phyloP scores from a whole-genome alignment of 345 rosid genomes.

The Ceriops zippeliana region DNA sequence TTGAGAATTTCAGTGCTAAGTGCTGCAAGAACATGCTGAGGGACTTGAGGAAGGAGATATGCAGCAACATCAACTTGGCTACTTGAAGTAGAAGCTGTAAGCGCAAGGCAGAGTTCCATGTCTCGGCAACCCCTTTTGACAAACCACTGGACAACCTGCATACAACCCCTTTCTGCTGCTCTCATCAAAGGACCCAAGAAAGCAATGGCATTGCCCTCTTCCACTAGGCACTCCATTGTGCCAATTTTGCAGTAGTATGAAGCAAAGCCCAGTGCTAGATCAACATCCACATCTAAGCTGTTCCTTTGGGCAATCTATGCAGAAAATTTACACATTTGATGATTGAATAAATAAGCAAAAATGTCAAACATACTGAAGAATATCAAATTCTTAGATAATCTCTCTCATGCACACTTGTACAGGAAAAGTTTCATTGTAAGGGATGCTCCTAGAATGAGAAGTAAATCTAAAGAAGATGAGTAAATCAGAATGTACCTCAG shows the following conservation, averaged over 20 bases:
- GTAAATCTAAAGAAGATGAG: too few species aligned
- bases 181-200: constrained; percentile 95
- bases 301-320: constrained; percentile 89
- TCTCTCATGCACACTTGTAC: not conserved
- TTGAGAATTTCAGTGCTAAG: constrained; percentile 89
- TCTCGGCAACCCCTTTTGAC: constrained; percentile 81
- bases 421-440: too few species aligned
- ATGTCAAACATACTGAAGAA: not conserved
- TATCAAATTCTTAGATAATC: not conserved
- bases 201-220: constrained; percentile 90
- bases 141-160: constrained; percentile 97
- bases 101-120: constrained; percentile 95
- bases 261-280: constrained; percentile 89
- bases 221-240: constrained; percentile 97
- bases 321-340: constrained; percentile 12
- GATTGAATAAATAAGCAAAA: constrained; percentile 9
- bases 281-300: constrained; percentile 96
- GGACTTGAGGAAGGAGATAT: constrained; percentile 86
- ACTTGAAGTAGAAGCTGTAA: constrained; percentile 95
- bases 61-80: constrained; percentile 83
- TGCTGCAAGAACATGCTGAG: constrained; percentile 81
- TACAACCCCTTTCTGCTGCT: constrained; percentile 93
- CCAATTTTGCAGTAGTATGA: constrained; percentile 86
- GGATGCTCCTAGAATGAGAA: too few species aligned
- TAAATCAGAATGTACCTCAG: too few species aligned